Evolutionary conservation across 2,329 filamentous ascomycete genomes (phyloP).

Genomic region (Daldinia eschscholtzii): DNA sequence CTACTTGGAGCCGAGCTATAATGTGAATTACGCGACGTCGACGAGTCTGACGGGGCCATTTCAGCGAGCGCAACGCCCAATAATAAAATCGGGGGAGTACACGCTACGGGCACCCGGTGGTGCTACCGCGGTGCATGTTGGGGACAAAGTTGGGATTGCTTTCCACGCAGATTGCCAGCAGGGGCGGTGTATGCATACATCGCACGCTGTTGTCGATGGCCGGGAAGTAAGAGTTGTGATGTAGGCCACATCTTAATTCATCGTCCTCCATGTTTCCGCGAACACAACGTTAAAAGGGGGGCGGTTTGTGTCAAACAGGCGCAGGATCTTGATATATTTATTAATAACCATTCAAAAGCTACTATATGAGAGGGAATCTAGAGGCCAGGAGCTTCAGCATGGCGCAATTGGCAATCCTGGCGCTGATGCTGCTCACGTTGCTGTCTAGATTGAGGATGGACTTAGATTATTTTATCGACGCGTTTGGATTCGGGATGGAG

Average conservation of each 20-base stretch:
- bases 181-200: constrained; percentile 55
- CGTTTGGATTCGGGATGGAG: constrained; percentile 14
- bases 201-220: constrained; percentile 45
- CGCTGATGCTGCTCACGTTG: not conserved
- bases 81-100: constrained; percentile 56
- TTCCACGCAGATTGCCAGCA: constrained; percentile 56
- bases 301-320: not conserved
- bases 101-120: constrained; percentile 59
- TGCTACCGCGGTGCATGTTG: constrained; percentile 51
- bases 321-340: not conserved
- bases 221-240: constrained; percentile 43
- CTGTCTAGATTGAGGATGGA: constrained; percentile 4
- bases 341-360: not conserved
- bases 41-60: constrained; percentile 56
- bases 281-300: not conserved
- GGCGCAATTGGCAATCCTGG: constrained; percentile 16
- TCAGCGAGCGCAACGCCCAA: constrained; percentile 48
- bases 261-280: not conserved
- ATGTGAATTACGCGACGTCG: constrained; percentile 70
- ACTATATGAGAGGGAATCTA: not conserved
- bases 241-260: constrained; percentile 5
- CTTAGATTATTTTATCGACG: constrained; percentile 6
- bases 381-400: not conserved
- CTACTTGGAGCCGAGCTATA: constrained; percentile 66
- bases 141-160: constrained; percentile 50